Evolutionary conservation across 2,329 filamentous ascomycete genomes (phyloP).

Genomic region (Clathrospora elynae): DNA sequence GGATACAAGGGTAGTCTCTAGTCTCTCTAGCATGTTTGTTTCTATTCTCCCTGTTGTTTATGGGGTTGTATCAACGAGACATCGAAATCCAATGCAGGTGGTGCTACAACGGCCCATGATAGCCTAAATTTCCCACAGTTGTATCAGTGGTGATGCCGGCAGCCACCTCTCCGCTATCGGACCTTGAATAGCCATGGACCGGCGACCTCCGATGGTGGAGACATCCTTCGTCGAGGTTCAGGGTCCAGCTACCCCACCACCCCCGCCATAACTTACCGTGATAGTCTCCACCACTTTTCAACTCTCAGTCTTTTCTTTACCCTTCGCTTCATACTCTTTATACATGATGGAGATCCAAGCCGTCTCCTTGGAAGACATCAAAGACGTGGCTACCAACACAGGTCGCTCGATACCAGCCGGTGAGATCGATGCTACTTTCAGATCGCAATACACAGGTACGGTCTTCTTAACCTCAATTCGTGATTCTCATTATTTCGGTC

Average conservation of each 20-base stretch:
- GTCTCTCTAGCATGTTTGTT: too few species aligned
- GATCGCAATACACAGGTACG: conserved; percentile 59
- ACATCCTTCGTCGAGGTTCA: conserved; percentile 2
- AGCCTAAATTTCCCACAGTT: too few species aligned
- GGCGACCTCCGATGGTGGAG: conserved; percentile 21
- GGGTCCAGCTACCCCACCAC: conserved; percentile 26
- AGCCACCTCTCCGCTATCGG: conserved; percentile 16
- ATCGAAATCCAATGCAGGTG: too few species aligned
- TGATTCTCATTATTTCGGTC: not conserved
- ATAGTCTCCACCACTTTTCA: conserved; percentile 4
- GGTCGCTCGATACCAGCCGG: conserved; percentile 51
- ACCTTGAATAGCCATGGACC: conserved; percentile 19
- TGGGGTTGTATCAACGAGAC: too few species aligned
- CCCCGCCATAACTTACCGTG: conserved; percentile 18
- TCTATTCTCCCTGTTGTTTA: too few species aligned
- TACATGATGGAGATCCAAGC: conserved; percentile 42
- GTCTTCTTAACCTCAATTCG: too few species aligned
- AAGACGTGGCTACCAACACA: conserved; percentile 31
- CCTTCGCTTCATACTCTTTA: not conserved
- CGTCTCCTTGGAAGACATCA: conserved; percentile 37
- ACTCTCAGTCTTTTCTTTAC: conserved; percentile 2
- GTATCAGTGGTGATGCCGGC: not conserved
- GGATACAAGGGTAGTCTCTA: too few species aligned
- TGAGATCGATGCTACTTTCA: conserved; percentile 61
- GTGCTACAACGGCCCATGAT: too few species aligned